These are phyloP conservation scores for Lizonia empirigonia DNA, from an alignment of 2,329 filamentous ascomycete genomes.

Conservation along the genomic window DNA sequence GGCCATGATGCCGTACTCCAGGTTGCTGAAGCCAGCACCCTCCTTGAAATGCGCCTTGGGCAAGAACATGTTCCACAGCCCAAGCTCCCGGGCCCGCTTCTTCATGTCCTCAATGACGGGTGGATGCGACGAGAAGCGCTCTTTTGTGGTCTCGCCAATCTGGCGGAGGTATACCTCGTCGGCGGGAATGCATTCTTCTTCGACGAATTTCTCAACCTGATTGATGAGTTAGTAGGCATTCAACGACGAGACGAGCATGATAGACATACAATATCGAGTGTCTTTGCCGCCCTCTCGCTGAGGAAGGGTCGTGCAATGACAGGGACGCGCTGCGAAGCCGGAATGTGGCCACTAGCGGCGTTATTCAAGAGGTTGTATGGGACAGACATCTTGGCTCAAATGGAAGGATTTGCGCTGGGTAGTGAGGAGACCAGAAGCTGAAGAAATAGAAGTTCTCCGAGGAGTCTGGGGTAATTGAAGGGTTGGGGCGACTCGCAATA, in stretches of 20 bases:
- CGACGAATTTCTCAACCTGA: conserved; percentile 88
- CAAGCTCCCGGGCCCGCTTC: conserved; percentile 77
- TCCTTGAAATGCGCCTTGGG: conserved; percentile 94
- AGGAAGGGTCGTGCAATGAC: conserved; percentile 67
- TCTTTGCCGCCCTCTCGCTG: conserved; percentile 82
- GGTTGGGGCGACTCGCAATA: conserved; percentile 10
- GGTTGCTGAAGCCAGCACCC: conserved; percentile 90
- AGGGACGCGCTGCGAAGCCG: conserved; percentile 63
- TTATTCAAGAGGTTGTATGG: conserved; percentile 43
- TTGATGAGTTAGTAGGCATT: not conserved
- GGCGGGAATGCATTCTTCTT: conserved; percentile 81
- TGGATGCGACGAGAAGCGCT: conserved; percentile 80
- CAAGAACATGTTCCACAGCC: conserved; percentile 98
- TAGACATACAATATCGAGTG: conserved; percentile 70
- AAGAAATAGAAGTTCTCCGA: conserved; percentile 1
- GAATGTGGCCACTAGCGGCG: conserved; percentile 44
- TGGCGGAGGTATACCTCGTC: conserved; percentile 82
- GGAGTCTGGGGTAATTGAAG: conserved; percentile 18
- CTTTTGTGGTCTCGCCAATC: conserved; percentile 70
- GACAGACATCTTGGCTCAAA: conserved; percentile 36
- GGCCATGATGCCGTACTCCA: conserved; percentile 98
- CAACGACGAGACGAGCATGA: not conserved
- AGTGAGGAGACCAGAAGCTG: not conserved
- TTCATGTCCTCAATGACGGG: conserved; percentile 87
- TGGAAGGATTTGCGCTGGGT: not conserved